These are phyloP conservation scores for Syzygium grande DNA, from an alignment of 345 rosid species.

Conservation along the genomic window DNA sequence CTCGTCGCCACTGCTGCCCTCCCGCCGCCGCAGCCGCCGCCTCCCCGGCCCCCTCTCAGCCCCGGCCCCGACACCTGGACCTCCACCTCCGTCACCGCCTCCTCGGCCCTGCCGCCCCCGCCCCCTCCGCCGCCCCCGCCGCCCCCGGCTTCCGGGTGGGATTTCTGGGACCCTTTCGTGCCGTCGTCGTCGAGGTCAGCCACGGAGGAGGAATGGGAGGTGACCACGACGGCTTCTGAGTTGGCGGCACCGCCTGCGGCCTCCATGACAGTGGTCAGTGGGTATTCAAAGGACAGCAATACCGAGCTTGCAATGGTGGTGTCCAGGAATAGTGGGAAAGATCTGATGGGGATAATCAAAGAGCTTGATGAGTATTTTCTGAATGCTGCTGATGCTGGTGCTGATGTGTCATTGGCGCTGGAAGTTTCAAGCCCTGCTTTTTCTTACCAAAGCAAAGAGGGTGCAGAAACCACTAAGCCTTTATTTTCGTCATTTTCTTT, in stretches of 20 bases:
- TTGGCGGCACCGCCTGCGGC: conserved; percentile 18
- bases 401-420: conserved; percentile 50
- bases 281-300: conserved; percentile 59
- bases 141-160: conserved; percentile 65
- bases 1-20: conserved; percentile 15
- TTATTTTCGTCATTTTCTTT: background rate
- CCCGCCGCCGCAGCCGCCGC: conserved; percentile 24
- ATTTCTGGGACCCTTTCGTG: conserved; percentile 86
- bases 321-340: conserved; percentile 63
- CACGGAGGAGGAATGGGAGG: conserved; percentile 83
- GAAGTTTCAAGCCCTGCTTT: conserved; percentile 53
- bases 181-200: conserved; percentile 42
- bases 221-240: conserved; percentile 27
- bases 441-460: conserved; percentile 44
- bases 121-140: conserved; percentile 72
- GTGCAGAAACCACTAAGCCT: conserved; percentile 8
- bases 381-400: conserved; percentile 75
- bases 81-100: conserved; percentile 38
- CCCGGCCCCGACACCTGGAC: conserved; percentile 81
- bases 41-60: conserved; percentile 60
- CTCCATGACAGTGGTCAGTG: conserved; percentile 32
- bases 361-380: conserved; percentile 91
- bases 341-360: conserved; percentile 74
- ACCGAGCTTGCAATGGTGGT: conserved; percentile 77
- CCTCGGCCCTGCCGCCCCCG: conserved; percentile 23